These are phyloP conservation scores for Suillus placidus DNA, from an alignment of 768 basidiomycete genomes.

Conservation along the genomic window DNA sequence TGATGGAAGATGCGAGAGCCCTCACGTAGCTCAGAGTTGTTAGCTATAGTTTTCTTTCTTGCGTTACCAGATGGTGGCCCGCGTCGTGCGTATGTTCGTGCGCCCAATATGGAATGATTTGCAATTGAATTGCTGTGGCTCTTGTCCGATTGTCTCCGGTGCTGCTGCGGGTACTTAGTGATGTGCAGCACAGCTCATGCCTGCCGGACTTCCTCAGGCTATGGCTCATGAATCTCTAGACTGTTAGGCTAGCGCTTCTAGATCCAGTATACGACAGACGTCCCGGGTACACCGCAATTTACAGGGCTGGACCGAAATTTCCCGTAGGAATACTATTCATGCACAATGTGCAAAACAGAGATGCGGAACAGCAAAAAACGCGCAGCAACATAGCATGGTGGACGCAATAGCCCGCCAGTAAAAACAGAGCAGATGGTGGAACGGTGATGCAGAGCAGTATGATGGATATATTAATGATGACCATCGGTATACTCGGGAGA, in stretches of 20 bases:
- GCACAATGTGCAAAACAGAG: background rate
- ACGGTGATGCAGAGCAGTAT: too few species aligned
- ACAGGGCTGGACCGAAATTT: background rate
- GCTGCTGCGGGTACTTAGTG: background rate
- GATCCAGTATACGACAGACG: background rate
- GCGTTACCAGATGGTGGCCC: background rate
- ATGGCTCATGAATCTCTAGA: background rate
- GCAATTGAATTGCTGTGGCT: background rate
- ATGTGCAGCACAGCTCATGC: background rate
- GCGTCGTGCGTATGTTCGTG: background rate
- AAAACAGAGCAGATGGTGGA: too few species aligned
- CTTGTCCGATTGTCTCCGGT: background rate
- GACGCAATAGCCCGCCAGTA: too few species aligned
- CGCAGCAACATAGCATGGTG: too few species aligned
- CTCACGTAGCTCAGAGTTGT: background rate
- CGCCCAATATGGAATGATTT: background rate
- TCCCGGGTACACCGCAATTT: background rate
- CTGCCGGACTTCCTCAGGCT: background rate
- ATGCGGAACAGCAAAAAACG: too few species aligned
- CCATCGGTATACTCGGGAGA: background rate
- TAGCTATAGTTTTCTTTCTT: background rate
- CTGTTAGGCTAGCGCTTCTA: background rate
- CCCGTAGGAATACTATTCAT: background rate
- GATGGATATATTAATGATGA: background rate
- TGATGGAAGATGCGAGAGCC: background rate